Percentiles rank a stretch among this genome's conserved stretches.
Evolutionary conservation across 331 rosid genomes (phyloP).

Genomic region (Acacia pycnantha): DNA sequence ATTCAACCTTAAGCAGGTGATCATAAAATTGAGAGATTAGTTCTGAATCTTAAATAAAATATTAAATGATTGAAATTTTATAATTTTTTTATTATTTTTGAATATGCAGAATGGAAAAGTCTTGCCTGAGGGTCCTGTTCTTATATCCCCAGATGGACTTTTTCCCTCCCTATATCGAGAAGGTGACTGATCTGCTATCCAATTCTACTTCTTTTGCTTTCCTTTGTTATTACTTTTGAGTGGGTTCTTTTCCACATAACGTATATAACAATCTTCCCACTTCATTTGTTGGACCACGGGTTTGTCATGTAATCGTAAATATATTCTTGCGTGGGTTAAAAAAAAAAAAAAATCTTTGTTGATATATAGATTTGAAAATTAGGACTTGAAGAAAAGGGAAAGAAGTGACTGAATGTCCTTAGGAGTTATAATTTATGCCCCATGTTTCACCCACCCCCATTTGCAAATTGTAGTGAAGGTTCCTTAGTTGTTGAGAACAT

Average conservation of each 20-base stretch:
- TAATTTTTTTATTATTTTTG: slow-evolving; percentile 14
- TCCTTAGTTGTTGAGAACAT: background rate
- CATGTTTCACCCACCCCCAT: background rate
- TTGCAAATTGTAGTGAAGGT: background rate
- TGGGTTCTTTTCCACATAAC: background rate
- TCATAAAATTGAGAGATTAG: slow-evolving; percentile 16
- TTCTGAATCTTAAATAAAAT: slow-evolving; percentile 9
- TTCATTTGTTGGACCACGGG: background rate
- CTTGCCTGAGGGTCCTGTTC: slow-evolving; percentile 96
- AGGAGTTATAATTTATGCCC: background rate
- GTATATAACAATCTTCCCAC: background rate
- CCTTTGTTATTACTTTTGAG: background rate
- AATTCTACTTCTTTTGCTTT: background rate
- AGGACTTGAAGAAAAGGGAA: background rate
- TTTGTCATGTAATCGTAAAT: background rate
- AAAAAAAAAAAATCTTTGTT: background rate
- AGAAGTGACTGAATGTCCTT: background rate
- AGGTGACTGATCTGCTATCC: slow-evolving; percentile 51
- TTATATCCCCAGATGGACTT: slow-evolving; percentile 94
- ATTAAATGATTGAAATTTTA: slow-evolving; percentile 1
- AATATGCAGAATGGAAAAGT: slow-evolving; percentile 82
- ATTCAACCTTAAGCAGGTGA: slow-evolving; percentile 89
- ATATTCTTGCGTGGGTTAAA: background rate
- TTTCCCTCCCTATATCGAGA: slow-evolving; percentile 93
- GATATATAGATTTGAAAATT: slow-evolving; percentile 16